Base-by-base conservation (phyloP, 192 early-diverging fungal genomes). In the Coemansia sp. region DNA sequence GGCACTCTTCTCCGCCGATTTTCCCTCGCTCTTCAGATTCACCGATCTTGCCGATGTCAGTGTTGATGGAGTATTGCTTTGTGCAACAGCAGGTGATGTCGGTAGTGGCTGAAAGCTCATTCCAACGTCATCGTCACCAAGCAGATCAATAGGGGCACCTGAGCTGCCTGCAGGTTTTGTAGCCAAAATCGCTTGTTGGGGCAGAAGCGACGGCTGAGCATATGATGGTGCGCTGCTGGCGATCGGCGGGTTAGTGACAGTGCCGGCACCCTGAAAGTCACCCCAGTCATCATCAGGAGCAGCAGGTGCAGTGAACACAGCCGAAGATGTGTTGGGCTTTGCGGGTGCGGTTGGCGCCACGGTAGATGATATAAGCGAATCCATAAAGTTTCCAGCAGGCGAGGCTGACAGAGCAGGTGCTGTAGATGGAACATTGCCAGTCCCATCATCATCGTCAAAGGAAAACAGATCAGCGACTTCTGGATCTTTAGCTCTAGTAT, bases 251-350 rank as follows among this genome's bases (percentile, higher is more conserved):
- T 52, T 54, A 27, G 59, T 21, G 32, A 61, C 27, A 55, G 51
- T 17, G 29, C 50, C 33, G 5, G 63, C 61, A 20, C 74, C 56
- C 46, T 87, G 83, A 76, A 94, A 93, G 68, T 92, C 91, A 25
- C 89, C 89, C 90, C 90, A 94, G 61, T 94, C 91, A 68, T 92
- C 88, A 19, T 87, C 87, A 27, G 63, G 65, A 7, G 66, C 74
- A 39, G 74, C 27, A 10, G 59, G 58, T 27, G 36, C 50, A 9
- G 64, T 55, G 31, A 76, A 58, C n/a, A 64, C 33, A 17, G 64
- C 8, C 6, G 52, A 32, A 14, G 51, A 39, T 30, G 61, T 51
- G 22, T 11, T 51, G 27, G 63, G 51, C 52, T 54, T 27, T 50
- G 76, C 72, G 11, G 70, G 60, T n/a, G 70, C 58, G 10, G 68